Evolutionary conservation across 1,284 basidiomycete genomes (phyloP).

Genomic region (Leccinum fuscescens): DNA sequence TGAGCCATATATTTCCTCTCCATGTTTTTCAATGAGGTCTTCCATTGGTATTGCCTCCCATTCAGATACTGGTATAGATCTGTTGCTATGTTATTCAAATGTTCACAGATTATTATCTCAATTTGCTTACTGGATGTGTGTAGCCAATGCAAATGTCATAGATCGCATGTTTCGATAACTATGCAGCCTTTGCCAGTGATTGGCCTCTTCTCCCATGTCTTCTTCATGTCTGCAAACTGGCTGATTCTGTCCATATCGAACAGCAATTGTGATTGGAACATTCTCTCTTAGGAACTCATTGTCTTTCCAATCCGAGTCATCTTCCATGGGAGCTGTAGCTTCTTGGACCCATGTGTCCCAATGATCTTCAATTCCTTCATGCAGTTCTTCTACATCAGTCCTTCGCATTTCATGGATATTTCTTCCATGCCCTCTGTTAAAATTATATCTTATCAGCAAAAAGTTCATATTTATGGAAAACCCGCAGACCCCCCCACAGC

Average conservation of each 20-base stretch:
- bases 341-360: background rate
- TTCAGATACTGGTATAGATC: no score
- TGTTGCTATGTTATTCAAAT: background rate
- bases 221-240: background rate
- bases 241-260: constrained; percentile 9
- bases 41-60: no score
- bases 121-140: constrained; percentile 4
- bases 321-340: background rate
- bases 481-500: background rate
- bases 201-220: background rate
- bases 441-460: no score
- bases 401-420: background rate
- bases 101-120: background rate
- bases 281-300: background rate
- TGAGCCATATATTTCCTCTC: no score
- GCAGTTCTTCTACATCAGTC: background rate
- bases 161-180: background rate
- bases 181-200: background rate
- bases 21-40: no score
- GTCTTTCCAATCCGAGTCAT: background rate
- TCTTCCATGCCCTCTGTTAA: background rate
- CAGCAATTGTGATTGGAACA: background rate
- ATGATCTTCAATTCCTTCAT: background rate
- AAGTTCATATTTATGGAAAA: no score
- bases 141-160: constrained; percentile 2